Percentiles rank a stretch among this genome's conserved stretches.
These are phyloP conservation scores for Amanita subjunquillea DNA, from an alignment of 768 basidiomycete genomes.

Conservation along the genomic window DNA sequence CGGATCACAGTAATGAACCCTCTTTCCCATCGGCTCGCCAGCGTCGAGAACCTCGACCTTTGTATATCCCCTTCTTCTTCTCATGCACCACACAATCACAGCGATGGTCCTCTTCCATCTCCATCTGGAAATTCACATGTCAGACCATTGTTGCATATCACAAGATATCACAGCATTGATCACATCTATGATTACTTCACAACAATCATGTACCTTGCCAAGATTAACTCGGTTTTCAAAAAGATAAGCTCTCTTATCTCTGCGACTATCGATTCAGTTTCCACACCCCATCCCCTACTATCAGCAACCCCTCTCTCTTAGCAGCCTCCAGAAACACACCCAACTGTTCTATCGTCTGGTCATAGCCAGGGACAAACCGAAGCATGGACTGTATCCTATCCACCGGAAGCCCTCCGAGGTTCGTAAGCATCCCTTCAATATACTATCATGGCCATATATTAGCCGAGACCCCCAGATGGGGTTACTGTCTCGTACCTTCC, in stretches of 20 bases:
- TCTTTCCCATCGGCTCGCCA: too few species aligned
- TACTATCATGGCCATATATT: conserved; percentile 35
- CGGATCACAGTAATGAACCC: too few species aligned
- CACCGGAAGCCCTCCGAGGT: conserved; percentile 63
- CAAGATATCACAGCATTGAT: too few species aligned
- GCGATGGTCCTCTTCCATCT: too few species aligned
- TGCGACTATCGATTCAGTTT: conserved; percentile 23
- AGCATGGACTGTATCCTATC: conserved; percentile 89
- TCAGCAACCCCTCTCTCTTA: conserved; percentile 65
- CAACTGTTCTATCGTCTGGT: conserved; percentile 72
- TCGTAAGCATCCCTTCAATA: conserved; percentile 88
- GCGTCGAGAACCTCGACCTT: too few species aligned
- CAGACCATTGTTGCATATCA: too few species aligned
- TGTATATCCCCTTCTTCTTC: too few species aligned
- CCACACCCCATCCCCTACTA: conserved; percentile 64
- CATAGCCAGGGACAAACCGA: conserved; percentile 74
- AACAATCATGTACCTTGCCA: too few species aligned
- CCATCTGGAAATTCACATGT: too few species aligned
- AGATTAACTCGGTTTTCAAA: too few species aligned
- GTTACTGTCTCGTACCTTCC: conserved; percentile 45
- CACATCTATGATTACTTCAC: too few species aligned
- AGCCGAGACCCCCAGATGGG: background rate
- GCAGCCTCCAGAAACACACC: conserved; percentile 74
- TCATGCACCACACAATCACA: too few species aligned
- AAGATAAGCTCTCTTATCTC: background rate